Evolutionary conservation across 352 stramenopile species (phyloP).

Genomic region (Globisporangium camurandrum): DNA sequence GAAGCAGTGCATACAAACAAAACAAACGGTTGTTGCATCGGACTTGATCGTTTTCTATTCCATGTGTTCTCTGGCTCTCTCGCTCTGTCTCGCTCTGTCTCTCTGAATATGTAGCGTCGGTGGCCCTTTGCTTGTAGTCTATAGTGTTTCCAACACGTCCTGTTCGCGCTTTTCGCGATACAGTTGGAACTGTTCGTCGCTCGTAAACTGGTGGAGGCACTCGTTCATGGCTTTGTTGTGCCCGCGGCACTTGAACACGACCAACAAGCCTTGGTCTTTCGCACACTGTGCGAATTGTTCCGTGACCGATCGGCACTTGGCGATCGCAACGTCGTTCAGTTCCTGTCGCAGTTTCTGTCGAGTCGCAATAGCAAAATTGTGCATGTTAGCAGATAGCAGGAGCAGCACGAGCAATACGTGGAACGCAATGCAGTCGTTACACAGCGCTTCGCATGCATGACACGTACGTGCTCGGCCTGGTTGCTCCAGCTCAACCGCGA

Average conservation of each 20-base stretch:
- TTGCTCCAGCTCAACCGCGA: conserved; percentile 80
- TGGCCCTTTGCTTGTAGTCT: conserved; percentile 15
- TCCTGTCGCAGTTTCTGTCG: conserved; percentile 72
- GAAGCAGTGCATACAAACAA: no score
- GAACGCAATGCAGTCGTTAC: not conserved
- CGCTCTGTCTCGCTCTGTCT: no score
- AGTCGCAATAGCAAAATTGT: not conserved
- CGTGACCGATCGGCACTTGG: conserved; percentile 55
- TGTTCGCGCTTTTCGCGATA: conserved; percentile 58
- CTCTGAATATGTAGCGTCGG: no score
- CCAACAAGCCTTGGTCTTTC: conserved; percentile 55
- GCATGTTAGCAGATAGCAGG: not conserved
- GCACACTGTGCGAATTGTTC: conserved; percentile 62
- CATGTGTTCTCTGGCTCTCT: no score
- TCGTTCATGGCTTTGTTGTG: conserved; percentile 77
- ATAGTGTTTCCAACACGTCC: conserved; percentile 28
- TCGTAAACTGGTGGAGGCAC: conserved; percentile 76
- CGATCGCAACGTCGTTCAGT: conserved; percentile 74
- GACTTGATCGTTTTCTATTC: no score
- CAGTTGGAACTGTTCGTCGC: conserved; percentile 57
- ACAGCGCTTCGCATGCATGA: not conserved
- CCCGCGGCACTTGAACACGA: conserved; percentile 65
- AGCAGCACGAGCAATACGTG: not conserved
- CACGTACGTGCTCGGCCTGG: conserved; percentile 67
- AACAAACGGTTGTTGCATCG: no score